Evolutionary conservation across 225 moss, liverwort and hornwort genomes (phyloP).

Genomic region (Asterella californica): DNA sequence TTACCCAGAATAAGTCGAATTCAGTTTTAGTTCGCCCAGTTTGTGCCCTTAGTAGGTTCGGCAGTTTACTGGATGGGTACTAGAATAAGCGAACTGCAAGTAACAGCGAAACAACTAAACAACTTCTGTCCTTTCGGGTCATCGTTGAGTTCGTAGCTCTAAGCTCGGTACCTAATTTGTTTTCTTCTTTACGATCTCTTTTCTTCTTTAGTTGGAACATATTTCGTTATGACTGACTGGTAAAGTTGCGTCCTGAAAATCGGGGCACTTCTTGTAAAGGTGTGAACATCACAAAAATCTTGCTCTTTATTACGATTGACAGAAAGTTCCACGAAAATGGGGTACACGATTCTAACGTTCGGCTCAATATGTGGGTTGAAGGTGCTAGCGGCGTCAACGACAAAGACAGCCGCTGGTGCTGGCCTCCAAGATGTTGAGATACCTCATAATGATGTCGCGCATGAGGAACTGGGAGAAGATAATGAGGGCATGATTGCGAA

Average conservation of each 20-base stretch:
- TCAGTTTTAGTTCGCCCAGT: too few species aligned
- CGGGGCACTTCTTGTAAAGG: neutral
- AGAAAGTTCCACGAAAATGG: neutral
- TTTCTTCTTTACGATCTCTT: too few species aligned
- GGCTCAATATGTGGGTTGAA: slow-evolving; percentile 25
- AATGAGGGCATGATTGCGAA: slow-evolving; percentile 91
- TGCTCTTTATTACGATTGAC: neutral
- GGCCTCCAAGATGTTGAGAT: slow-evolving; percentile 56
- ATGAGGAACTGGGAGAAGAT: slow-evolving; percentile 66
- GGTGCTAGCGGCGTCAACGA: slow-evolving; percentile 88
- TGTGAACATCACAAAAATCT: neutral
- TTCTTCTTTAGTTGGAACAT: too few species aligned
- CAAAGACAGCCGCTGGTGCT: slow-evolving; percentile 73
- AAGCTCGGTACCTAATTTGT: too few species aligned
- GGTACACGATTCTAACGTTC: neutral
- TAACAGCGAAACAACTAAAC: too few species aligned
- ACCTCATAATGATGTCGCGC: slow-evolving; percentile 20
- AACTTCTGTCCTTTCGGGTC: too few species aligned
- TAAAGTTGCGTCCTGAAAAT: neutral
- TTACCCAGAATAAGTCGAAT: too few species aligned
- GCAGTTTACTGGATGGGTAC: too few species aligned
- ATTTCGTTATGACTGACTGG: too few species aligned
- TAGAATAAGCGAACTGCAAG: too few species aligned
- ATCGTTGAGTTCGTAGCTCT: too few species aligned
- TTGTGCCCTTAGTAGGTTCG: too few species aligned